Evolutionary conservation across 352 stramenopile genomes (phyloP).

Genomic region (Phytophthora sp.): DNA sequence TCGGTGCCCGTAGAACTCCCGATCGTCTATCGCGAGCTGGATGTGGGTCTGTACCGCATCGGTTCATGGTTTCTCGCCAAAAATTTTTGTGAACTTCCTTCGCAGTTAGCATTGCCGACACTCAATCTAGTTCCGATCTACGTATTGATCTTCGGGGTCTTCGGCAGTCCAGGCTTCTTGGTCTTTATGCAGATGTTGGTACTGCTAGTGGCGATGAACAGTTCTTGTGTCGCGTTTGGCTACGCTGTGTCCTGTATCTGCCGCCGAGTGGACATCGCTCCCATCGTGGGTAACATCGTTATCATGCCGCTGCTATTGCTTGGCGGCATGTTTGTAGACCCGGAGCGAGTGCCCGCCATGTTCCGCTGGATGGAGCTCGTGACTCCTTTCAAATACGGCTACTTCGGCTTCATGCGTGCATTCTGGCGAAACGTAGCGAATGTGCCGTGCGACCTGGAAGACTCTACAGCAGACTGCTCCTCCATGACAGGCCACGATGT

Average conservation of each 20-base stretch:
- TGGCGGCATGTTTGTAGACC: slow-evolving; percentile 52
- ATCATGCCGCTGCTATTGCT: slow-evolving; percentile 57
- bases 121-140: slow-evolving; percentile 43
- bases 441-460: slow-evolving; percentile 30
- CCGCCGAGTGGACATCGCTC: slow-evolving; percentile 45
- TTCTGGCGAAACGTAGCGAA: slow-evolving; percentile 42
- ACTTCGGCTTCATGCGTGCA: slow-evolving; percentile 43
- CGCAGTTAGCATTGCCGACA: slow-evolving; percentile 38
- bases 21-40: slow-evolving; percentile 44
- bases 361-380: slow-evolving; percentile 53
- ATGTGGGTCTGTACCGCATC: slow-evolving; percentile 43
- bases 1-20: slow-evolving; percentile 46
- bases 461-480: slow-evolving; percentile 29
- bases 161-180: slow-evolving; percentile 13
- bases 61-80: slow-evolving; percentile 49
- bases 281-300: slow-evolving; percentile 49
- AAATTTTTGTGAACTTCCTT: slow-evolving; percentile 44
- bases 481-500: slow-evolving; percentile 43
- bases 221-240: slow-evolving; percentile 41
- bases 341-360: slow-evolving; percentile 37
- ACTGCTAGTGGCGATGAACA: slow-evolving; percentile 40
- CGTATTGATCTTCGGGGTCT: slow-evolving; percentile 37
- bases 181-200: slow-evolving; percentile 40
- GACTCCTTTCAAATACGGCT: slow-evolving; percentile 58
- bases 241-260: slow-evolving; percentile 53